Base-by-base conservation (phyloP, 2,329 filamentous ascomycete genomes). In the Trichophyton mentagrophytes region DNA sequence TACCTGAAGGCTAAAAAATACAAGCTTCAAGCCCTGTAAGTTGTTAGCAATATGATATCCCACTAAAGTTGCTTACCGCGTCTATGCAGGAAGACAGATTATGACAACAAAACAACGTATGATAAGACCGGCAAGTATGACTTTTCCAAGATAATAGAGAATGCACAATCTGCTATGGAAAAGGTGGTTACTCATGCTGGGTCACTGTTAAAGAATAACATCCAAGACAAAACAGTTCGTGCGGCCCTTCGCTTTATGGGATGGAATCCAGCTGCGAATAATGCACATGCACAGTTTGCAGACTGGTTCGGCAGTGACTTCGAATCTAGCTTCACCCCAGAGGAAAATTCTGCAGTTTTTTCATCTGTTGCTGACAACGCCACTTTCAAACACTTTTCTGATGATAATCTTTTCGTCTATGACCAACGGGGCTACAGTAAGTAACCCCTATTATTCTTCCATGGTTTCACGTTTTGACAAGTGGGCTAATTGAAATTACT, bases 251-350 rank as follows among this genome's bases (percentile, higher is more conserved):
- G 76, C 8, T 68, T 85, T n/a, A 79, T 79, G 0, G 84, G 81
- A 0, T 88, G 85, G 84, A 82, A 81, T 59, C 82, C 84, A 0
- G 77, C 76, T 60, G 76, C 76, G 60, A 53, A 69, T 47, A 76
- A 85, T 58, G 79, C 80, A 73, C 73, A 78, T 13, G 78, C 76
- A 1, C 80, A 84, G 61, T 82, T 84, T 0, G 77, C 82, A 1
- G 85, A 88, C 61, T 88, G 83, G 80, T 83, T 76, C 74, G 68
- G 75, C 46, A 80, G 67, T 67, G 82, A 86, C 62, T 87, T 79
- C 73, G 85, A 87, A 65, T 78, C 78, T 47, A 78, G 81, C 1
- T 80, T 77, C 63, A 70, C 78, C 0, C 85, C 85, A 0, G 82
- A 85, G 58, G 72, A 81, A 56, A 79, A 77, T 20, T 80, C 79